A percentile compares a stretch with the other conserved stretches of the same genome.
These are phyloP conservation scores for Podospora comata DNA, from an alignment of 495 filamentous ascomycete species.

Conservation along the genomic window DNA sequence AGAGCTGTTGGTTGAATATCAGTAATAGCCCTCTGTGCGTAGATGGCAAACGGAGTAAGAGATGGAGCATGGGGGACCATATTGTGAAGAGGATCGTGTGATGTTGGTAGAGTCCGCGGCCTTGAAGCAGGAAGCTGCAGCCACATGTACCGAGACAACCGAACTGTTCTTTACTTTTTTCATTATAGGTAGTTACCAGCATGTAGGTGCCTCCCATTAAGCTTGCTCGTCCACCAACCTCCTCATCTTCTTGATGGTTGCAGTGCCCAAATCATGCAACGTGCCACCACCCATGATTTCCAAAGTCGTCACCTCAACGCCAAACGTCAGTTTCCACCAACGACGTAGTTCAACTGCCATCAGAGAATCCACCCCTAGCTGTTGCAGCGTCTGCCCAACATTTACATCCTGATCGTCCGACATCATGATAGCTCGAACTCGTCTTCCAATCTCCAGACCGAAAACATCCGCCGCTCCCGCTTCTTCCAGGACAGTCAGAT, in stretches of 20 bases:
- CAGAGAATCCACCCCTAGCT: slow-evolving; percentile 46
- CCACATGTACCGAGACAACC: no score
- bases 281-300: slow-evolving; percentile 4
- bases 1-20: no score
- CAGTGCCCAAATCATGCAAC: not conserved
- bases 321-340: slow-evolving; percentile 1
- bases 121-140: no score
- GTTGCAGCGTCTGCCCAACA: slow-evolving; percentile 21
- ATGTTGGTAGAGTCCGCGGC: no score
- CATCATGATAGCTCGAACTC: slow-evolving; percentile 34
- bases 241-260: not conserved
- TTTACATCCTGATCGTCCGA: slow-evolving; percentile 31
- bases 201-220: no score
- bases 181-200: no score
- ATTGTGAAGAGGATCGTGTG: no score
- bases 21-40: no score
- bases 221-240: not conserved
- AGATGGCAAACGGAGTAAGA: no score
- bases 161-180: no score
- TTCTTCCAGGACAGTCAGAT: not conserved
- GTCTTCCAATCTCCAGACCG: not conserved
- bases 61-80: no score
- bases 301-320: not conserved
- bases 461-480: not conserved
- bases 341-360: slow-evolving; percentile 45